These are phyloP conservation scores for Apiospora aurea DNA, from an alignment of 2,329 filamentous ascomycete genomes.

Conservation along the genomic window DNA sequence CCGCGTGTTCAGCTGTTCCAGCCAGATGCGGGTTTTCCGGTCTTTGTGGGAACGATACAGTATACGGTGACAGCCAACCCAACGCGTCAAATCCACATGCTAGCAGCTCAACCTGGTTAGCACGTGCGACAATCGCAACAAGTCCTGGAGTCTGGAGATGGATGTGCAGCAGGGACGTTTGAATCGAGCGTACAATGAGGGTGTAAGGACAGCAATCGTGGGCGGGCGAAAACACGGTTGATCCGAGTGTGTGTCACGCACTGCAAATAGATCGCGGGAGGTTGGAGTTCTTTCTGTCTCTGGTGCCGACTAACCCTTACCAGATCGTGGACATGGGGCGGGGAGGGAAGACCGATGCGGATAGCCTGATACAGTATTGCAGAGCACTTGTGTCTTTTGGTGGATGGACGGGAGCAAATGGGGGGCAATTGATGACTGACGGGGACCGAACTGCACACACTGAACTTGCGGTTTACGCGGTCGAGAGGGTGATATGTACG, in stretches of 20 bases:
- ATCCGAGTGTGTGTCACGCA: neutral
- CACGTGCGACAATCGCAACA: constrained; percentile 11
- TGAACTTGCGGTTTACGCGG: constrained; percentile 6
- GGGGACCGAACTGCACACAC: neutral
- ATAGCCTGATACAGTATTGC: constrained; percentile 7
- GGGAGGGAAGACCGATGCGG: neutral
- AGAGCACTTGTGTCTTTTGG: neutral
- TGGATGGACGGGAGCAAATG: neutral
- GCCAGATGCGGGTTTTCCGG: constrained; percentile 24
- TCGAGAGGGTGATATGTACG: constrained; percentile 1
- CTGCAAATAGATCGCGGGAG: constrained; percentile 5
- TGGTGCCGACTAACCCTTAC: neutral
- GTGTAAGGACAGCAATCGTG: neutral
- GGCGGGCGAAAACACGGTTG: constrained; percentile 14
- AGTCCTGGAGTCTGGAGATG: neutral
- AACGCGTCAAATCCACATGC: constrained; percentile 20
- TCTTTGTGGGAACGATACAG: constrained; percentile 22
- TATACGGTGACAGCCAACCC: constrained; percentile 22
- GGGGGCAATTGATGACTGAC: constrained; percentile 16
- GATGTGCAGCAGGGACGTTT: neutral
- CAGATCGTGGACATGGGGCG: neutral
- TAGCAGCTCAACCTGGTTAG: constrained; percentile 16
- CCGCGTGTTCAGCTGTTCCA: constrained; percentile 9
- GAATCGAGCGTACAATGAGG: neutral
- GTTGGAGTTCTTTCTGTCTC: constrained; percentile 4